Evolutionary conservation across 106 monocot genomes (phyloP).

Genomic region (Allium sativum): DNA sequence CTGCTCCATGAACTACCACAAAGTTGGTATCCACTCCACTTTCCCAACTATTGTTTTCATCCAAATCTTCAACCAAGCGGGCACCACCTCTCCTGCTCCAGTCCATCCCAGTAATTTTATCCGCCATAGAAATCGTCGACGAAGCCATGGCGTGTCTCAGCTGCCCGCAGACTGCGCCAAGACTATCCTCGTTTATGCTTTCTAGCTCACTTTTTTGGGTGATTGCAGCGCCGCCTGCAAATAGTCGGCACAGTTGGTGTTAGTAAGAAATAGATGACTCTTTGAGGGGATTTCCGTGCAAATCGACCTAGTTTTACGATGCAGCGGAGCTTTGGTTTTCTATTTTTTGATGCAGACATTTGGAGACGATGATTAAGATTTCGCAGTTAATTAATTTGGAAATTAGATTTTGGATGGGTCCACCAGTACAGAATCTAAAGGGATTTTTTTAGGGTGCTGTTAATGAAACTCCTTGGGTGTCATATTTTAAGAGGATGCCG

Average conservation of each 20-base stretch:
- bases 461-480: too few species aligned
- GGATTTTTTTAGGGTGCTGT: too few species aligned
- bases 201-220: slow-evolving; percentile 67
- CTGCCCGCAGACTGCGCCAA: slow-evolving; percentile 42
- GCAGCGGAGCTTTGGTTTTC: slow-evolving; percentile 34
- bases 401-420: too few species aligned
- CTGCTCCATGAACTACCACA: slow-evolving; percentile 83
- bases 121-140: neutral
- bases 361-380: too few species aligned
- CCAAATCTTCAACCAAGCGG: slow-evolving; percentile 7
- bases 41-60: slow-evolving; percentile 12
- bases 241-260: neutral
- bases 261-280: neutral
- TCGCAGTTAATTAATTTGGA: too few species aligned
- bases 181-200: slow-evolving; percentile 46
- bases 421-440: too few species aligned
- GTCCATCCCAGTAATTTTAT: slow-evolving; percentile 44
- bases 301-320: slow-evolving; percentile 57
- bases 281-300: neutral
- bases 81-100: slow-evolving; percentile 53
- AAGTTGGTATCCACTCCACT: slow-evolving; percentile 35
- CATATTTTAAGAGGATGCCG: too few species aligned
- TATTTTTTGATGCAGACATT: neutral
- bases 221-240: slow-evolving; percentile 64
- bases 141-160: slow-evolving; percentile 54